Evolutionary conservation across 1,284 basidiomycete species (phyloP).

Genomic region (Tausonia pullulans): DNA sequence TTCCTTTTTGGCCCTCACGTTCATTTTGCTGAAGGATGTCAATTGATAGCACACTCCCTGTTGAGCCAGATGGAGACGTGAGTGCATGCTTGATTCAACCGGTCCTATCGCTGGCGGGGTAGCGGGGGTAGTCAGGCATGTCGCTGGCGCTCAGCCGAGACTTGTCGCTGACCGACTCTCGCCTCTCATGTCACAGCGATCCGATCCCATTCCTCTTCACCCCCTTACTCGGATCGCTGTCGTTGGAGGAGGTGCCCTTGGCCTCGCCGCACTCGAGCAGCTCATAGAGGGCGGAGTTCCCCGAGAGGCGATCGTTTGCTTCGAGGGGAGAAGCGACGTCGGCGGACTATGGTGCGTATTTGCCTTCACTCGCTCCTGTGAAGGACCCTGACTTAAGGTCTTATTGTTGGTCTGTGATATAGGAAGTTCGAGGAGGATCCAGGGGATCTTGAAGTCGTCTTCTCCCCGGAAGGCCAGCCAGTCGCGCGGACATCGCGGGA

Average conservation of each 20-base stretch:
- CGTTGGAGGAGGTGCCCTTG: slow-evolving; percentile 4
- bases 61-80: too few species aligned
- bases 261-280: slow-evolving; percentile 1
- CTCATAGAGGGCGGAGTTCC: slow-evolving; percentile 2
- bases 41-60: too few species aligned
- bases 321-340: slow-evolving; percentile 4
- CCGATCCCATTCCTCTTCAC: too few species aligned
- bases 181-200: neutral
- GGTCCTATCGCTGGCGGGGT: too few species aligned
- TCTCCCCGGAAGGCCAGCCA: neutral
- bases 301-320: neutral
- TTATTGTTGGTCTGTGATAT: neutral
- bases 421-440: neutral
- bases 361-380: neutral
- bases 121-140: too few species aligned
- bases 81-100: too few species aligned
- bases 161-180: neutral
- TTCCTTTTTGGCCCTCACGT: too few species aligned
- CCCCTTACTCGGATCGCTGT: slow-evolving; percentile 5
- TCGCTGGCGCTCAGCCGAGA: too few species aligned
- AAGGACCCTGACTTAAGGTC: neutral
- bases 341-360: slow-evolving; percentile 1
- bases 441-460: neutral
- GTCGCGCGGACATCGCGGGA: neutral
- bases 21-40: too few species aligned